A percentile compares a stretch with the other conserved stretches of the same genome.
Conservation (phyloP, 176 grass and related monocot genomes). For the Musa itinerans region DNA sequence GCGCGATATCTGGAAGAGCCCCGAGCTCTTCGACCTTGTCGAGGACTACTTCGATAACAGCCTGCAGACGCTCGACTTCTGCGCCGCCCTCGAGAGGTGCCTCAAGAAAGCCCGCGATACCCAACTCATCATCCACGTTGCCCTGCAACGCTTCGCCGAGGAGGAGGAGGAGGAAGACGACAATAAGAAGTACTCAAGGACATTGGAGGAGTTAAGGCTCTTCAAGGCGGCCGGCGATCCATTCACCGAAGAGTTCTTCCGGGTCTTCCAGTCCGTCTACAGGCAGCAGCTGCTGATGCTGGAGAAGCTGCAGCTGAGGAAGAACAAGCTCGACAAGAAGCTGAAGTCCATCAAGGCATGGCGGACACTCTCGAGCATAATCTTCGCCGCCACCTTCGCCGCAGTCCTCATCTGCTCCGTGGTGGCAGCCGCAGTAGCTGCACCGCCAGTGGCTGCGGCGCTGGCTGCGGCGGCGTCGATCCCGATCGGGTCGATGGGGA, state of each 20-base stretch:
- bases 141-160: conserved; percentile 9
- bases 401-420: conserved; percentile 2
- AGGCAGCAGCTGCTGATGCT: conserved; percentile 1
- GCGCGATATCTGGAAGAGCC: conserved; percentile 4
- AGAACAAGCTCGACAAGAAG: conserved; percentile 10
- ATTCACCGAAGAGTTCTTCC: conserved; percentile 11
- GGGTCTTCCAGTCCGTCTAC: not conserved
- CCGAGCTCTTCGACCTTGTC: conserved; percentile 16
- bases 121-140: conserved; percentile 9
- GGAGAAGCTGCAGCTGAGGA: conserved; percentile 5
- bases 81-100: conserved; percentile 9
- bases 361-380: conserved; percentile 10
- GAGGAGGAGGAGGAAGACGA: not conserved
- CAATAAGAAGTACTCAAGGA: not conserved
- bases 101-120: conserved; percentile 6
- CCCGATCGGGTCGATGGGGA: conserved; percentile 13
- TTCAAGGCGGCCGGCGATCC: conserved; percentile 16
- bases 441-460: conserved; percentile 6
- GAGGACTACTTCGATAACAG: conserved; percentile 13
- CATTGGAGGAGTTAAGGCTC: conserved; percentile 9
- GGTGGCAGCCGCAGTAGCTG: conserved; percentile 2
- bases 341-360: conserved; percentile 12
- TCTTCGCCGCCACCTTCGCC: conserved; percentile 7
- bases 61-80: conserved; percentile 17
- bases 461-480: not conserved